Evolutionary conservation across 1,139 yeast genomes (phyloP).

Genomic region (Scheffersomyces insectosa): DNA sequence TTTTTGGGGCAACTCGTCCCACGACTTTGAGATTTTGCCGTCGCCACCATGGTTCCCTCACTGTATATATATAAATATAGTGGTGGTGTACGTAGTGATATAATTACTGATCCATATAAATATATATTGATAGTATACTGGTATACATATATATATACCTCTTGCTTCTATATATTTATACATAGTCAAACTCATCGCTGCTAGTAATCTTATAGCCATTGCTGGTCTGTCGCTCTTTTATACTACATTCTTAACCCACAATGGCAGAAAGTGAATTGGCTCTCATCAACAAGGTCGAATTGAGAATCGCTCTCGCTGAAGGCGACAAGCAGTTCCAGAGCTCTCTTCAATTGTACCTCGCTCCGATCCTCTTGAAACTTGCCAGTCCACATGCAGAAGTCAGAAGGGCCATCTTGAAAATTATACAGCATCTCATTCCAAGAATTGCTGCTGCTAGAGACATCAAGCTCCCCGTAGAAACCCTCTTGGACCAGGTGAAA

Average conservation of each 20-base stretch:
- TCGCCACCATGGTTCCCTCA: too few relatives aligned
- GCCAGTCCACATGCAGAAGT: constrained; percentile 72
- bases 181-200: too few relatives aligned
- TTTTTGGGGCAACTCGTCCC: too few relatives aligned
- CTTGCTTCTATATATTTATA: too few relatives aligned
- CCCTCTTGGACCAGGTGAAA: constrained; percentile 64
- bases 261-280: constrained; percentile 57
- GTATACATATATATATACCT: too few relatives aligned
- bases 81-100: too few relatives aligned
- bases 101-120: too few relatives aligned
- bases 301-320: constrained; percentile 77
- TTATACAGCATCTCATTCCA: constrained; percentile 66
- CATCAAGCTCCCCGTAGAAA: constrained; percentile 60
- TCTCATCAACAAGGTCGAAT: constrained; percentile 74
- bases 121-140: too few relatives aligned
- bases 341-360: constrained; percentile 60
- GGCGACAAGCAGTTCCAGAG: constrained; percentile 64
- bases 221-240: too few relatives aligned
- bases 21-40: too few relatives aligned
- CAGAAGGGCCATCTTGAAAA: constrained; percentile 64
- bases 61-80: too few relatives aligned
- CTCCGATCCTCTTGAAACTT: constrained; percentile 78
- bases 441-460: constrained; percentile 60
- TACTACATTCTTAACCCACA: not conserved
- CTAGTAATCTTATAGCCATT: too few relatives aligned